Percentiles rank a stretch among this genome's conserved stretches.
Conservation (phyloP, 352 stramenopile species). For the Blastocystis hominis region DNA sequence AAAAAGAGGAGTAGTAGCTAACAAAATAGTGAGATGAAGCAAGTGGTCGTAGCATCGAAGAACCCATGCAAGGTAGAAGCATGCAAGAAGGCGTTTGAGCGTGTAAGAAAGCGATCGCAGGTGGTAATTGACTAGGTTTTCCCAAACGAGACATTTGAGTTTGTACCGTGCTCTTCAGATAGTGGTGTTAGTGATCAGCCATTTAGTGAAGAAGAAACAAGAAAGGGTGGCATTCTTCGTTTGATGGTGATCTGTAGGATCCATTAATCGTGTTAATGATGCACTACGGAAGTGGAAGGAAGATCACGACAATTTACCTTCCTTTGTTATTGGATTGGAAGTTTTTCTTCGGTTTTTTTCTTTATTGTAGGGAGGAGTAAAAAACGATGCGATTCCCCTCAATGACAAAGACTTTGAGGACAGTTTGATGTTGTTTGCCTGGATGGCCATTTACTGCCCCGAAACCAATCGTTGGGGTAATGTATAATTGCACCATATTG, state of each 20-base stretch:
- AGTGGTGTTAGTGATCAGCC: constrained; percentile 11
- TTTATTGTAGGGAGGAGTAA: not conserved
- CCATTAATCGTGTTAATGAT: not conserved
- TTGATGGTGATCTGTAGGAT: not conserved
- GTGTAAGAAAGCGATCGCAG: not conserved
- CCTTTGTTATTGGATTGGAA: constrained; percentile 11
- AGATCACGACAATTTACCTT: not conserved
- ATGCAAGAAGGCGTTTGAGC: not conserved
- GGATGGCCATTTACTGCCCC: not conserved
- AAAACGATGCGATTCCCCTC: not conserved
- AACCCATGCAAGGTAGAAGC: not conserved
- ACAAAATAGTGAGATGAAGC: not conserved
- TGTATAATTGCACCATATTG: not conserved
- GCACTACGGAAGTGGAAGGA: not conserved
- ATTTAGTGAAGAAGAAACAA: not conserved
- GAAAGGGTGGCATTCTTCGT: not conserved
- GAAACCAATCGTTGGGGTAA: not conserved
- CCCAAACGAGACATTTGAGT: not conserved
- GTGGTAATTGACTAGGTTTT: not conserved
- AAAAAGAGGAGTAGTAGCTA: too few relatives aligned
- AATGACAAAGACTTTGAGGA: not conserved
- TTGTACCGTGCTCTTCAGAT: not conserved
- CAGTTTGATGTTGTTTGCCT: not conserved
- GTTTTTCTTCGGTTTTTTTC: not conserved
- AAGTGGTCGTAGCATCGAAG: not conserved